Base-by-base conservation (phyloP, 2,329 filamentous ascomycete genomes). In the Xylariaceae sp. region DNA sequence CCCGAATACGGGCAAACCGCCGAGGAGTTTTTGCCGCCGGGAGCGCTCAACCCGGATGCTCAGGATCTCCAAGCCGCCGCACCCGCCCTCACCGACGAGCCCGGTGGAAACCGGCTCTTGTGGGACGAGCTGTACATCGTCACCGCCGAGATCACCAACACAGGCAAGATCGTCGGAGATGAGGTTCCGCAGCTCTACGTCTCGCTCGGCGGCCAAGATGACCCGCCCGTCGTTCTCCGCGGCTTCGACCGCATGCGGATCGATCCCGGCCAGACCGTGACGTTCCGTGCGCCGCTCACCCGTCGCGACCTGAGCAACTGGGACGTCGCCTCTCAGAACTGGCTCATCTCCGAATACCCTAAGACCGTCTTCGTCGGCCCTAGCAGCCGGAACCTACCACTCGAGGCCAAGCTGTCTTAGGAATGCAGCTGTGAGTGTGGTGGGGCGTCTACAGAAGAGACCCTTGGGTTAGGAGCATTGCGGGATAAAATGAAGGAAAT, bases 281-380 rank as follows among this genome's bases (percentile, higher is more conserved):
- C 80, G 2, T 96, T 95, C 78, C 79, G 74, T 1, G 87, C 85
- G 0, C 82, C 87, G 14, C 75, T 97, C 53, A 92, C 87, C 5
- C 83, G 93, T 34, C 86, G 92, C 54, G 94, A 97, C 69, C 65
- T 97, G 53, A 92, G 88, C 71, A 95, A 92, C 77, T 97, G 94
- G 93, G 91, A 96, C 65, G 78, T 84, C 1, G 80, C 70, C 1
- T 72, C 76, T n/a, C 93, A 97, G 80, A 88, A 97, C 78, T 98
- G 94, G 93, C 83, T 92, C 41, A 67, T 86, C n/a, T 79, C 76
- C 7, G 65, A 75, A 16, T 67, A 74, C 43, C 68, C 77, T 54
- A 86, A 86, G 78, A 84, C 72, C 52, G 78, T 83, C 11, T 83
- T 72, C 60, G 80, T 86, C 6, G 83, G 83, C 2, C 75, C 78